Percentiles rank a stretch among this genome's conserved stretches.
phyloP scores from a whole-genome alignment of 129 eudicot genomes.

The Solidago caesia region DNA sequence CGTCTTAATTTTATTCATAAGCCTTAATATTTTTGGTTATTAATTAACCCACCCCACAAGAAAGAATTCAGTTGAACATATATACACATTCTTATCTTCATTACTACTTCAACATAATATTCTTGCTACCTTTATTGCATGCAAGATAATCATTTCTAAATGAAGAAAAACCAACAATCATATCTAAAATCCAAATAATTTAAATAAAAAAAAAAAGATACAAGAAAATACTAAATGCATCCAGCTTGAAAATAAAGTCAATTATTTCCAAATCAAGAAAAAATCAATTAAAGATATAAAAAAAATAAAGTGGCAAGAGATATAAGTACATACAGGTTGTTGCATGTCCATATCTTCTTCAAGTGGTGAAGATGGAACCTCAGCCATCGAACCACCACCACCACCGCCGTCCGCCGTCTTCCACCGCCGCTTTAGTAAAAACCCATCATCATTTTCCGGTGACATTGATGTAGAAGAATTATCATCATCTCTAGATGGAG shows the following conservation, averaged over 20 bases:
- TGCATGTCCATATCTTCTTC: constrained; percentile 39
- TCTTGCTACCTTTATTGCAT: not conserved
- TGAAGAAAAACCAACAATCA: constrained; percentile 11
- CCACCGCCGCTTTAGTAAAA: constrained; percentile 23
- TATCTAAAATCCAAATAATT: not conserved
- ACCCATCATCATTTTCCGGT: constrained; percentile 6
- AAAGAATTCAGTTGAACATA: no score
- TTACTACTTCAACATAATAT: not conserved
- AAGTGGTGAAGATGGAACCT: constrained; percentile 34
- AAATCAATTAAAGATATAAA: not conserved
- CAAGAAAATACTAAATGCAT: constrained; percentile 33
- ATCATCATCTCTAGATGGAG: constrained; percentile 21
- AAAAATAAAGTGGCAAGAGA: constrained; percentile 9
- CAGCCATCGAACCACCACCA: constrained; percentile 27
- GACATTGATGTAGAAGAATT: constrained; percentile 21
- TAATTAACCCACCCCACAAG: no score
- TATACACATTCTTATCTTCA: not conserved
- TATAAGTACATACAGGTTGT: constrained; percentile 36
- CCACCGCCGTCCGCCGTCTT: not conserved
- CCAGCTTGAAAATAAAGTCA: constrained; percentile 30
- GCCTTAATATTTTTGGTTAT: no score
- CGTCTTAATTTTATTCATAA: no score
- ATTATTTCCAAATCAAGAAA: constrained; percentile 24
- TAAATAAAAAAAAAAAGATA: no score
- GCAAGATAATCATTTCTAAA: constrained; percentile 6